A percentile compares a stretch with the other conserved stretches of the same genome.
Evolutionary conservation across 805 yeast genomes (phyloP).

Genomic region (Kazachstania africana): DNA sequence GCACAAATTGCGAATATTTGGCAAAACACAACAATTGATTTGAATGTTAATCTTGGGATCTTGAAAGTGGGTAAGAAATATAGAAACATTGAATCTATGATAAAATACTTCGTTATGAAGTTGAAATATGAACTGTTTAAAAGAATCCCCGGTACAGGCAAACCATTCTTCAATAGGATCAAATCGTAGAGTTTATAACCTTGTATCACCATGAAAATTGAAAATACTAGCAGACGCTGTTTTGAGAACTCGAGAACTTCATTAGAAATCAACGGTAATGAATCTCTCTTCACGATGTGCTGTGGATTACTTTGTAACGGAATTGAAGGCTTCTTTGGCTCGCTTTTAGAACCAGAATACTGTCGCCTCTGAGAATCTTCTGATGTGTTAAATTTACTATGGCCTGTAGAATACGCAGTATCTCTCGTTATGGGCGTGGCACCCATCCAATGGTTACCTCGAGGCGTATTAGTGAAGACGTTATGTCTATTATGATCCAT

Average conservation of each 20-base stretch:
- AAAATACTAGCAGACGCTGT: slow-evolving; percentile 59
- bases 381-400: not conserved
- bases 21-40: slow-evolving; percentile 40
- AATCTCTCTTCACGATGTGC: not conserved
- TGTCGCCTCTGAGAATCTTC: no score
- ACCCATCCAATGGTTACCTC: slow-evolving; percentile 24
- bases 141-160: slow-evolving; percentile 22
- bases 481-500: slow-evolving; percentile 8
- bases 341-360: not conserved
- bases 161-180: slow-evolving; percentile 40
- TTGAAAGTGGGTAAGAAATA: slow-evolving; percentile 63
- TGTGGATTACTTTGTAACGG: not conserved
- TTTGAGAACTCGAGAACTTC: slow-evolving; percentile 58
- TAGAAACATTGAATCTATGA: slow-evolving; percentile 60
- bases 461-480: slow-evolving; percentile 17
- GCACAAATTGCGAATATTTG: slow-evolving; percentile 37
- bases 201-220: slow-evolving; percentile 64
- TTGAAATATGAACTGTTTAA: slow-evolving; percentile 39
- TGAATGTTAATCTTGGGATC: slow-evolving; percentile 63
- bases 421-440: no score
- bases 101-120: slow-evolving; percentile 58
- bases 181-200: slow-evolving; percentile 76
- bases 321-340: not conserved
- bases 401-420: not conserved
- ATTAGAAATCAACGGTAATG: slow-evolving; percentile 46